Conservation (phyloP, 169 alveolate genomes). For the Pseudocohnilembus persalinus region DNA sequence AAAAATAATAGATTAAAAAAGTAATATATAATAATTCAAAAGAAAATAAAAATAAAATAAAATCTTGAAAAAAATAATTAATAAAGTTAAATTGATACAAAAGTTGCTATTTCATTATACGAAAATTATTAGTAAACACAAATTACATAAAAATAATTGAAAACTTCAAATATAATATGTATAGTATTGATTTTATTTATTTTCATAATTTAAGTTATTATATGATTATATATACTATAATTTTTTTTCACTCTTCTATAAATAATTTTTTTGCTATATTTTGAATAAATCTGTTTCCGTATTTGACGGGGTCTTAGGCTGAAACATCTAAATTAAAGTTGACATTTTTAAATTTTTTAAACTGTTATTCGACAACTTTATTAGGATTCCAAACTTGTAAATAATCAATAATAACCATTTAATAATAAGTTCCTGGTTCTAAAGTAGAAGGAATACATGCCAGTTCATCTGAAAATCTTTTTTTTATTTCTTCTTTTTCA, state of each 20-base stretch:
- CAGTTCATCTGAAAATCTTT: conserved; percentile 10
- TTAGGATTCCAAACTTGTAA: conserved; percentile 37
- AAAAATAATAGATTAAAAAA: too few relatives aligned
- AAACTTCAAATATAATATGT: too few relatives aligned
- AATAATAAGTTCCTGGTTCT: conserved; percentile 33
- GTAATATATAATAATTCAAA: too few relatives aligned
- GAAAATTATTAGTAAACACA: too few relatives aligned
- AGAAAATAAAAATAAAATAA: too few relatives aligned
- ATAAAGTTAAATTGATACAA: too few relatives aligned
- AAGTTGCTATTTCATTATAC: too few relatives aligned
- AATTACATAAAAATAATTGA: too few relatives aligned
- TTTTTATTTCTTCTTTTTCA: background rate
- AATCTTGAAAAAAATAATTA: too few relatives aligned
- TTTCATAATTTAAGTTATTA: too few relatives aligned
- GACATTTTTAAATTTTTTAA: conserved; percentile 23
- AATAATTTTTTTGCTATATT: conserved; percentile 6
- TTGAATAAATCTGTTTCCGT: conserved; percentile 21
- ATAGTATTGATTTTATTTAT: too few relatives aligned
- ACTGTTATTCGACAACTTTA: conserved; percentile 32
- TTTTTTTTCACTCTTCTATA: background rate
- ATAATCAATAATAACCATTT: conserved; percentile 45
- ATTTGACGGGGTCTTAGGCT: conserved; percentile 31
- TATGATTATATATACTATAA: too few relatives aligned
- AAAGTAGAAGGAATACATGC: background rate
- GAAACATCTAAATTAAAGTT: conserved; percentile 37